Base-by-base conservation (phyloP, 83 land plant species). In the Picea engelmannii region DNA sequence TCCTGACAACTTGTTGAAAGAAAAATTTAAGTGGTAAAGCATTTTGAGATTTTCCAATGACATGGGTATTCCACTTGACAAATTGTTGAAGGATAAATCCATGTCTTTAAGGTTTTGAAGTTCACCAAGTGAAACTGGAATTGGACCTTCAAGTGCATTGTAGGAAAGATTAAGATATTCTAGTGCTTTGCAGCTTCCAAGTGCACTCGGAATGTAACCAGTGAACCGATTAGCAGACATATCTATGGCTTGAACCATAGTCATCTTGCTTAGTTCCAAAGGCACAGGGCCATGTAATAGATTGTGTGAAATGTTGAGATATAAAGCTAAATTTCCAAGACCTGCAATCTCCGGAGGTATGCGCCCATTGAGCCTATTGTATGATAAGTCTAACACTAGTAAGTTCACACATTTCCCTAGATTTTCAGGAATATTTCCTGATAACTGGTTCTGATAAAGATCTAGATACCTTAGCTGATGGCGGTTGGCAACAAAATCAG, bases 231-330 rank as follows among this genome's bases (percentile, higher is more conserved):
- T 92, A 58, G 81, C 85, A 23, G 88, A 89, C 11, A 92, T 10
- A 79, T 92, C 89, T 35, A 89, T 86, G 3, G 65, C 85, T 61
- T 92, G 91, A 4, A 86, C 82, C 90, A 87, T 89, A 63, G 75
- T 70, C 79, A 89, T 6, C 61, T 17, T 66, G 2, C 88, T 82
- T 67, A 92, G 24, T 66, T 84, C 91, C 10, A 63, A 40, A 13
- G 94, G 92, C 5, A 90, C 74, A 27, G 78, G 15, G 44, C 90
- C 92, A 0, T 4, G 13, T 47, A 92, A 67, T 60, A 79, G 44
- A 81, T 92, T 92, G 84, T 86, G 27, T 5, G 92, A 89, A 7
- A 92, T 25, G 77, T 92, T 85, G 55, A 92, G 23, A 62, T 71
- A 82, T 0, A 86, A 17, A 76, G 85, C 86, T 76, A 92, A 47